Base-by-base conservation (phyloP, 345 rosid genomes). In the Punica granatum region DNA sequence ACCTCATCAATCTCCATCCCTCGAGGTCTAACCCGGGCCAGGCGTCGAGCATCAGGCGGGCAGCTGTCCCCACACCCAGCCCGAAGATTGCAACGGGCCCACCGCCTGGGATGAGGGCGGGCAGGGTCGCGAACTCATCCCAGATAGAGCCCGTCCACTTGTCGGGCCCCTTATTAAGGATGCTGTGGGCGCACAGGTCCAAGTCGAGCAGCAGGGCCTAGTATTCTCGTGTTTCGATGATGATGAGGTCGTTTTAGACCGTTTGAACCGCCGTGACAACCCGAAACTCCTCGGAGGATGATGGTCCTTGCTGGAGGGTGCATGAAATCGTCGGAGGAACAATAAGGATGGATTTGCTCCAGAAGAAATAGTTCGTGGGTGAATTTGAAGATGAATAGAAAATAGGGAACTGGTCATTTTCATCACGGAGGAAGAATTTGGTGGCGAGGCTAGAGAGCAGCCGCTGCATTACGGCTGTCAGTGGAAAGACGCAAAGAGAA, bases 41-140 rank as follows among this genome's bases (percentile, higher is more conserved):
- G 33, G 78, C 65, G 32, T 83, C 78, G 76, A 90, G 98, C 82
- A 90, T 85, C 82, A 90, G 67, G 72, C 82, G 90, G 33, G 95
- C 98, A 66, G 90, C 90, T n/a, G 98, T 92, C 73, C 98, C 98
- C 69, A 90, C 98, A 41, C 93, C 98, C 85, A 92, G 76, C 60
- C 98, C 98, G 31, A 83, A 80, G 66, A 92, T 90, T 30, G 92
- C 93, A 67, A 90, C 65, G 36, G 92, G 93, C 23, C 92, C 96
- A 49, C 78, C 32, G 60, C 19, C 16, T 6, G 98, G 93, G 73
- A 84, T 73, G 62, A 88, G 78, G 63, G 92, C 81, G 0, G 90
- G 98, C 72, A 92, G 80, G 77, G 77, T 83, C 3, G 82, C 89
- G 79, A 88, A 90, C 72, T 92, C 97, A 63, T 88, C 97, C 98